Percentiles rank a stretch among this genome's conserved stretches.
These are phyloP conservation scores for Aureoboletus auriporus DNA, from an alignment of 768 basidiomycete genomes.

Conservation along the genomic window DNA sequence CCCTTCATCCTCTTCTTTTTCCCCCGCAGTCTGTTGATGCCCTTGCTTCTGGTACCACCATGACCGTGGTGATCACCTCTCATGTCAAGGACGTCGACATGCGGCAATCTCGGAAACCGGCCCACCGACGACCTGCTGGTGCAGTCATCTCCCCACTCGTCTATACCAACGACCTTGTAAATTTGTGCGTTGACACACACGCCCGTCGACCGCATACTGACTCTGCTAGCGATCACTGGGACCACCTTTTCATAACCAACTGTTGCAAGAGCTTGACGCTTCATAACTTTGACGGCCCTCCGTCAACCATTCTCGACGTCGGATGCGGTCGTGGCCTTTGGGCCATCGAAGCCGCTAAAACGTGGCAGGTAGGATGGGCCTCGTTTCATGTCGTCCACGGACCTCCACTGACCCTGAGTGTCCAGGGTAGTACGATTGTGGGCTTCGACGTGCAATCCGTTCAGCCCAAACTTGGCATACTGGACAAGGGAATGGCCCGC, in stretches of 20 bases:
- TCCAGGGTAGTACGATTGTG: slow-evolving; percentile 48
- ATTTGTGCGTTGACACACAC: slow-evolving; percentile 44
- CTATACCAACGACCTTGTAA: slow-evolving; percentile 44
- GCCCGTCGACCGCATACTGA: background rate
- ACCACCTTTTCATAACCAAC: slow-evolving; percentile 57
- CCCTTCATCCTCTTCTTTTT: slow-evolving; percentile 11
- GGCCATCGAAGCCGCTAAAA: slow-evolving; percentile 63
- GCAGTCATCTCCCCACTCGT: slow-evolving; percentile 54
- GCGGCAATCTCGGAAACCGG: slow-evolving; percentile 37
- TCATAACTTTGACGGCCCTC: slow-evolving; percentile 49
- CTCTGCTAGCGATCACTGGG: slow-evolving; percentile 60
- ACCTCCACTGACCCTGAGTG: background rate
- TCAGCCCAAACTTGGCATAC: slow-evolving; percentile 45
- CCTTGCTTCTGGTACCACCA: slow-evolving; percentile 17
- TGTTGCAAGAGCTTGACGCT: slow-evolving; percentile 50
- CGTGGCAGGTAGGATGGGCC: slow-evolving; percentile 62
- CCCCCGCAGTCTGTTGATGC: slow-evolving; percentile 20
- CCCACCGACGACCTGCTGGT: slow-evolving; percentile 42
- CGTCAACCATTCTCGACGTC: slow-evolving; percentile 55
- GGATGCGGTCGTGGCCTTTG: slow-evolving; percentile 73
- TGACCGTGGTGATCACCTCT: slow-evolving; percentile 17
- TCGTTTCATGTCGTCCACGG: background rate
- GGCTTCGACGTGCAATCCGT: slow-evolving; percentile 56
- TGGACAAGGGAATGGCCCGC: slow-evolving; percentile 38
- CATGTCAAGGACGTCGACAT: slow-evolving; percentile 44